Base-by-base conservation (phyloP, 352 stramenopile genomes). In the Phytophthora brassicae region DNA sequence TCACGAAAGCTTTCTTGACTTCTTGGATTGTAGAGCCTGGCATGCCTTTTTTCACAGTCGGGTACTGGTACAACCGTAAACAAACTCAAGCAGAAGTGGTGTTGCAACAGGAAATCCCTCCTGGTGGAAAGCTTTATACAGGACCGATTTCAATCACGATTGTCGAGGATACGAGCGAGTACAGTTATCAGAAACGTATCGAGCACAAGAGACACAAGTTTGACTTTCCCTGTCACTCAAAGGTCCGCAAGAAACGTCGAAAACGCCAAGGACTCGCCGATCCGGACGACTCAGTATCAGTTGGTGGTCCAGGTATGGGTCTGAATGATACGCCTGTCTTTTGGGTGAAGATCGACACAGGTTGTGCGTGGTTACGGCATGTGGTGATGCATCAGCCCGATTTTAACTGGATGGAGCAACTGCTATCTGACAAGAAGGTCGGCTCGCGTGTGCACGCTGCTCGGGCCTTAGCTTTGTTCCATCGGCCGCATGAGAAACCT, bases 331-430 rank as follows among this genome's bases (percentile, higher is more conserved):
- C 86, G 20, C 86, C 86, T 4, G 86, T 94, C 12, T 94, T 87
- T 44, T 94, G 86, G 86, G 84, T 94, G 9, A 92, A 94, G 62
- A 88, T 94, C 31, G 86, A 94, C 50, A 88, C 84, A 13, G 84
- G 79, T 3, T 88, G 74, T 54, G 72, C 79, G 20, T 94, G 86
- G 86, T 59, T 94, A 3, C 72, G 84, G 6, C 86, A 94, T 41
- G 81, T 94, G 1, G 86, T 94, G 12, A 90, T 94, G 81, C 82
- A 94, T 36, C 86, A 94, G 38, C 86, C 86, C 2, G 86, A 94
- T 43, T 94, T 93, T 52, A 94, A 94, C 66, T 94, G 86, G 86
- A 93, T 93, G 82, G 86, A 94, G 68, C 86, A 94, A 48, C 56
- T 94, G 1, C 50, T 93, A 17, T 91, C 81, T 0, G 86, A 94